These are phyloP conservation scores for Nyctanthes arbortristis DNA, from an alignment of 257 asterid species.

Conservation along the genomic window DNA sequence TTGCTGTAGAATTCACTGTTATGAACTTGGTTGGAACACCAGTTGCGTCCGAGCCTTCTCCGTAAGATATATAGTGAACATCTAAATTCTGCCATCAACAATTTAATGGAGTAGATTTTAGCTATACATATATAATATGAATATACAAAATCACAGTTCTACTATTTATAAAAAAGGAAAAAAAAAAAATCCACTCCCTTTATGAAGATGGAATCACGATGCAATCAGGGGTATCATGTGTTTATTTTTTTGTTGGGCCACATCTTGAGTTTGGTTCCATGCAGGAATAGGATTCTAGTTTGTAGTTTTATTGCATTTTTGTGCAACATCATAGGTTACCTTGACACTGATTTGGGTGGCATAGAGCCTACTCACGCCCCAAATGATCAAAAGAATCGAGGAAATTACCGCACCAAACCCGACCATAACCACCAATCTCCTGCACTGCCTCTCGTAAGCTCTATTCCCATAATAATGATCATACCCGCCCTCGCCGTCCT, in stretches of 20 bases:
- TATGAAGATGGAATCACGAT: too few relatives aligned
- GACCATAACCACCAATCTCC: conserved; percentile 18
- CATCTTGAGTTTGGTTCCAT: not conserved
- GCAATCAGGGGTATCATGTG: too few relatives aligned
- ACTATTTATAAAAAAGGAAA: too few relatives aligned
- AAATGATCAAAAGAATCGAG: conserved; percentile 41
- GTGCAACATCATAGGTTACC: conserved; percentile 38
- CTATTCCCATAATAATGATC: conserved; percentile 30
- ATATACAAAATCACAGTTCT: too few relatives aligned
- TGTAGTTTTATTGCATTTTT: too few relatives aligned
- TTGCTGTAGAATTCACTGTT: conserved; percentile 57
- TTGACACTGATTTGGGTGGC: conserved; percentile 41
- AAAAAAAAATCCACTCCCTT: too few relatives aligned
- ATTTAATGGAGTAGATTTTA: not conserved
- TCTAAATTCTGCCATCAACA: conserved; percentile 35
- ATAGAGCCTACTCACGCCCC: conserved; percentile 53
- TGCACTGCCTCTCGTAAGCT: conserved; percentile 23
- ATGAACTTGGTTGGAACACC: conserved; percentile 74
- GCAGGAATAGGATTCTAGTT: too few relatives aligned
- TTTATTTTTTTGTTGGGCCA: too few relatives aligned
- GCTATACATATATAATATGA: too few relatives aligned
- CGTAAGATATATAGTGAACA: conserved; percentile 39
- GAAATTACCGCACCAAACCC: conserved; percentile 30
- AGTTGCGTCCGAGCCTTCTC: conserved; percentile 61
- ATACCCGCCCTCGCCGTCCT: conserved; percentile 19